Evolutionary conservation across 495 filamentous ascomycete genomes (phyloP).

Genomic region (Penicillium paradoxum): DNA sequence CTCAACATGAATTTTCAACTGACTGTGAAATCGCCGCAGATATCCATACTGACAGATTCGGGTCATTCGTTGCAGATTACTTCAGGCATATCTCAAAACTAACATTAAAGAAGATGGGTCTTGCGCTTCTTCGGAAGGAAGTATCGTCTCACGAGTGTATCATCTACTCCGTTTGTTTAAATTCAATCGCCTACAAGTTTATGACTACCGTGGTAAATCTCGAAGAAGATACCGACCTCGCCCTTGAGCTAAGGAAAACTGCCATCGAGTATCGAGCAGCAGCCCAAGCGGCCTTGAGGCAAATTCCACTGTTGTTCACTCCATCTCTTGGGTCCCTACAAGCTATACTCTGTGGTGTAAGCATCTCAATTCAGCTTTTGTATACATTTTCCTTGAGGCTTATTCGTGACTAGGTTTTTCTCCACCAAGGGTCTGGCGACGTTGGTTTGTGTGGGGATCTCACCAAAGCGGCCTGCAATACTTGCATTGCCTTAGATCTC

Average conservation of each 20-base stretch:
- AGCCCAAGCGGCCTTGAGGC: conserved; percentile 13
- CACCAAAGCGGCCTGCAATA: conserved; percentile 16
- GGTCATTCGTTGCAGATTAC: conserved; percentile 18
- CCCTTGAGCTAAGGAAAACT: conserved; percentile 4
- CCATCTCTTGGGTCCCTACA: conserved; percentile 14
- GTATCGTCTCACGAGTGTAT: conserved; percentile 2
- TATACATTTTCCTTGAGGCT: background rate
- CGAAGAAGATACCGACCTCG: conserved; percentile 8
- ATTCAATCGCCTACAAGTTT: conserved; percentile 20
- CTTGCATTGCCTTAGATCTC: conserved; percentile 16
- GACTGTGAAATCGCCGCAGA: conserved; percentile 4
- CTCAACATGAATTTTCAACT: background rate
- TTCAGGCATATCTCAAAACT: conserved; percentile 15
- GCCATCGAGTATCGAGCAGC: conserved; percentile 10
- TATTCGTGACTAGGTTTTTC: conserved; percentile 8
- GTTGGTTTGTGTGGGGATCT: conserved; percentile 12
- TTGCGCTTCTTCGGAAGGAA: conserved; percentile 9
- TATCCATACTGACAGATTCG: conserved; percentile 15
- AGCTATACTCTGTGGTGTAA: conserved; percentile 5
- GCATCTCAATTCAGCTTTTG: background rate
- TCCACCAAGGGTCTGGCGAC: conserved; percentile 21
- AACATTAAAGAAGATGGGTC: conserved; percentile 17
- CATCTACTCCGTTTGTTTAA: conserved; percentile 19
- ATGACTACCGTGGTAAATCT: conserved; percentile 7
- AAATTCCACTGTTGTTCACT: conserved; percentile 9